Base-by-base conservation (phyloP, 2,329 filamentous ascomycete species). In the Aspergillus bombycis region DNA sequence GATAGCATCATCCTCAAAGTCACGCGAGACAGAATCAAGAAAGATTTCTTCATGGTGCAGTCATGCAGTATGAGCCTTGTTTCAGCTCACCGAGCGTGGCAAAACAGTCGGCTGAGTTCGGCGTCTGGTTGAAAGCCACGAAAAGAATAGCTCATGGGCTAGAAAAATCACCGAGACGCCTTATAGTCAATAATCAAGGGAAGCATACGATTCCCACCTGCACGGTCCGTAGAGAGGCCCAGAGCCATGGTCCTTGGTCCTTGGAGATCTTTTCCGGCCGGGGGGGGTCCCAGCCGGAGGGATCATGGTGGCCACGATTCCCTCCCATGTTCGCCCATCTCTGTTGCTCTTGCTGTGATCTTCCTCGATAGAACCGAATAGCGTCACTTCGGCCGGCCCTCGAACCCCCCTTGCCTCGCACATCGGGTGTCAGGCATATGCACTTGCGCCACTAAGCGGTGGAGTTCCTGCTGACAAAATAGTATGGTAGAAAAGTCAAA, bases 381-480 rank as follows among this genome's bases (percentile, higher is more conserved):
- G 48, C 19, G 26, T 32, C 26, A n/a, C 11, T 52, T 21, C 3
- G 48, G 28, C 48, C 30, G 16, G 19, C 48, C 30, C 48, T 34
- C 32, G 4, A 19, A 21, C 21, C 48, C 62, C 58, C 64, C 65
- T 66, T 66, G 32, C 65, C 62, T 62, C 48, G 57, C 61, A 60
- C 65, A 62, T 64, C 60, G 60, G 65, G 53, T 65, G 62, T 66
- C 62, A 62, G 62, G 57, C 60, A 61, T 58, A 62, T 55, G 45
- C 43, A 52, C 30, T 32, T 52, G 21, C 45, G 45, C 45, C 57
- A 50, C 45, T 14, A 48, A 45, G 28, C 1, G 48, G 32, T 53
- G 58, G 58, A 53, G 58, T 41, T 23, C 19, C 28, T 46, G 30
- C 41, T 61, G 38, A 36, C 36, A 52, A 45, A 45, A 41, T 21